These are phyloP conservation scores for Tephrocybe sp. DNA, from an alignment of 768 basidiomycete genomes.

Conservation along the genomic window DNA sequence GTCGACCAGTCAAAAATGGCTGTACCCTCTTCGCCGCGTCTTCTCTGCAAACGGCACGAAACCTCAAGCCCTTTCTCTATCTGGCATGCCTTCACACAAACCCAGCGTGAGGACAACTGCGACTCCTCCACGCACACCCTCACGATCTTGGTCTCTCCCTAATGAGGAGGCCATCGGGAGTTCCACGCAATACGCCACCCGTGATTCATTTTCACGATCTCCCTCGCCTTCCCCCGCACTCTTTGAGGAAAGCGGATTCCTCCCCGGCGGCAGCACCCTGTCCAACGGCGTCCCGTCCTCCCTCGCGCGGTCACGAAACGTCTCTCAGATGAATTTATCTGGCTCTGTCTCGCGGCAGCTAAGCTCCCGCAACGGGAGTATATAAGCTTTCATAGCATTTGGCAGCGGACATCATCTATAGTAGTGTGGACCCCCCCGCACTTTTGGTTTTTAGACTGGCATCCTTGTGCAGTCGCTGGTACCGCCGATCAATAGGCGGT, in stretches of 20 bases:
- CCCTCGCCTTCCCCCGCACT: constrained; percentile 48
- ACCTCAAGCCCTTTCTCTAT: constrained; percentile 23
- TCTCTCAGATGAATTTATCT: constrained; percentile 63
- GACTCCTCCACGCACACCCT: constrained; percentile 32
- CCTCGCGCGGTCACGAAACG: constrained; percentile 66
- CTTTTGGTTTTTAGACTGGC: no score
- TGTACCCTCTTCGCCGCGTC: constrained; percentile 34
- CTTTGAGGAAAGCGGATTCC: constrained; percentile 32
- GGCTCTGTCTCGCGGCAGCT: constrained; percentile 46
- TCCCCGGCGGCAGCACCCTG: constrained; percentile 12
- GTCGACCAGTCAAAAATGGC: constrained; percentile 28
- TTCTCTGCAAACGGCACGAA: constrained; percentile 27
- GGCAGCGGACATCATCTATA: background rate
- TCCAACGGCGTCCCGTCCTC: constrained; percentile 32
- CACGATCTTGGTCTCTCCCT: constrained; percentile 36
- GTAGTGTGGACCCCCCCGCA: no score
- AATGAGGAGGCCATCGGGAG: constrained; percentile 28
- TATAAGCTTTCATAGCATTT: background rate
- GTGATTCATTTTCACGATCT: constrained; percentile 40
- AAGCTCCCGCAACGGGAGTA: constrained; percentile 1
- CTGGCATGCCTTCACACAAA: constrained; percentile 25
- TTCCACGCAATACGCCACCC: constrained; percentile 35
- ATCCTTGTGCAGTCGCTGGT: no score
- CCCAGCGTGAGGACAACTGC: constrained; percentile 18
- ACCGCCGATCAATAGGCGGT: no score